Base-by-base conservation (phyloP, 1,284 basidiomycete genomes). In the Xerocomus minutiporus region DNA sequence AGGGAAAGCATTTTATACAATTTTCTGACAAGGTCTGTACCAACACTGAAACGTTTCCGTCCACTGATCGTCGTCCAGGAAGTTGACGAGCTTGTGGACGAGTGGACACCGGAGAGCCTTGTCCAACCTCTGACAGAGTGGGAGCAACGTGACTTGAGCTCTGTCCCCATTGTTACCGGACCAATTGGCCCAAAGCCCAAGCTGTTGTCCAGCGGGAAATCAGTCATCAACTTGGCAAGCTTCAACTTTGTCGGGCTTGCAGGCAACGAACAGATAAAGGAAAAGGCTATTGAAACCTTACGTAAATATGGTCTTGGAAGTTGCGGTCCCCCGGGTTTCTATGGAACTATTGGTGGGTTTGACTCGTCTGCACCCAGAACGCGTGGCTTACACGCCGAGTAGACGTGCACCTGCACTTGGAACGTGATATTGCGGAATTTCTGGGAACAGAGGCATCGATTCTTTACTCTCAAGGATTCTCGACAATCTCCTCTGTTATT, bases 261-360 rank as follows among this genome's bases (percentile, higher is more conserved):
- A 36, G 90, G 90, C 25, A 92, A 93, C 63, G 93, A 97, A 55
- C 74, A 80, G 50, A 86, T 99, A 71, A 94, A 94, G 69, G 81
- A 91, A 48, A 83, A 84, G 39, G 93, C 94, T 6, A 80, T 97
- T 23, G 86, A 91, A 52, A 91, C 88, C 0, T 75, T 99, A n/a
- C 78, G 88, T 51, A 88, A 90, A 68, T 98, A 97, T 62, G 97
- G 97, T 34, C 82, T 98, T 2, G 97, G 96, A 5, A 92, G 89
- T 61, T 99, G 97, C 66, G 95, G 96, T 13, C 97, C 97, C 36
- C 89, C 95, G 31, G 94, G 95, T 8, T 99, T 99, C 75, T 99
- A 99, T 71, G 97, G 97, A 23, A 97, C 91, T 8, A 82, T 97
- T 55, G 93, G 91, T 93, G 56, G 45, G 80, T 69, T n/a, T 42